Base-by-base conservation (phyloP, 2,329 filamentous ascomycete species). In the Beauveria caledonica region DNA sequence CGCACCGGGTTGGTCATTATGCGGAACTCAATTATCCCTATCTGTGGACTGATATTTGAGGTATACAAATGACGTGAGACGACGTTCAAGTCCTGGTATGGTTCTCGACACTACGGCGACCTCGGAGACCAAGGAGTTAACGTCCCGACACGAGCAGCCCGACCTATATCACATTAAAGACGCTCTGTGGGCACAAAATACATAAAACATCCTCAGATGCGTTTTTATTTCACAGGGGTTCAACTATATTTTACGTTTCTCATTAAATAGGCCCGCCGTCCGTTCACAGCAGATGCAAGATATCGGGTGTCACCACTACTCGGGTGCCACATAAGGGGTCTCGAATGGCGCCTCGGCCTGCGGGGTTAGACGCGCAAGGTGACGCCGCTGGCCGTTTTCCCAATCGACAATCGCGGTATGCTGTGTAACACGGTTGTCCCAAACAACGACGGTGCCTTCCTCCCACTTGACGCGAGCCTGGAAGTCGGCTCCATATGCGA, bases 331-430 rank as follows among this genome's bases (percentile, higher is more conserved):
- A 33, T 21, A 62, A 2, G 61, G 61, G 17, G 61, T 62, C 61
- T 62, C 61, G 13, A 52, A 62, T 19, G 61, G 61, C 11, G 48
- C 45, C 76, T 92, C 89, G 1, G 88, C 89, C 73, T 90, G 87
- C 1, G 89, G 88, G 6, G 89, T 91, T 67, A 92, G 85, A 52
- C 89, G 80, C 6, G 88, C 88, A 61, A 92, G 73, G 74, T 92
- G 89, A 58, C 89, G 80, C 61, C 89, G 78, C 69, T 87, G 83
- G 7, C 88, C 88, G 69, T 83, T 83, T 65, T 86, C 82, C 89
- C 89, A 92, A 68, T 92, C 89, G 13, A 91, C 76, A 45, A 91
- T 75, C 1, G 89, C 89, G 9, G 87, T 86, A 70, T 93, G 89
- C 64, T 83, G 80, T 13, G 87, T 90, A 2, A 91, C 84, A 29